Base-by-base conservation (phyloP, 2,329 filamentous ascomycete genomes). In the Cercospora sp. region DNA sequence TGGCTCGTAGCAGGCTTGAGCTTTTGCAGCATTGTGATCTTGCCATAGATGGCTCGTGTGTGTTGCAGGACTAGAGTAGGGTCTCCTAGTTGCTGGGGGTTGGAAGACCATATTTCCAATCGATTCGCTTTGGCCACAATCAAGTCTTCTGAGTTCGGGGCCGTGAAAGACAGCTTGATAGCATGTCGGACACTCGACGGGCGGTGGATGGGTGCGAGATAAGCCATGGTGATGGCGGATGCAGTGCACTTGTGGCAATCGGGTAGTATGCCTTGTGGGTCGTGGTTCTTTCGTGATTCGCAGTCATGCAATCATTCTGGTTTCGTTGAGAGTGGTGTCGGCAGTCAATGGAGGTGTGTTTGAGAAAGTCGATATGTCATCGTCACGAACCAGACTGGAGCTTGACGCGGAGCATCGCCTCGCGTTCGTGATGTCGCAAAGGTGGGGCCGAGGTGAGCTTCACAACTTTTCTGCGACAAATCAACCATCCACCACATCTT, bases 161-260 rank as follows among this genome's bases (percentile, higher is more conserved):
- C 86, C 62, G 97, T 83, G 74, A 98, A 90, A 74, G 88, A 89
- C 69, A 94, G 86, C 77, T 90, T 92, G 72, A 98, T 80, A 13
- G 94, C 94, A 86, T 97, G 91, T 65, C 94, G 89, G 71, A 97
- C 89, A 82, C 93, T 97, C 79, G 92, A 97, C 26, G 95, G 91
- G 75, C 90, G 87, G 80, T 99, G 95, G 66, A 99, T 95, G 45
- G 95, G 94, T 69, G 93, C 93, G 76, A 99, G 84, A 80, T 98
- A 99, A 63, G 95, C 91, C 95, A 99, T 99, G 68, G 40, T 59
- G 65, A 42, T 30, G 64, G 65, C 60, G 48, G 66, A 23, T 36
- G 28, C 20, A n/a, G 23, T 59, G 48, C 23, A 51, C 26, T 64
- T 23, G 65, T 45, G 48, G 30, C 42, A 62, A 57, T 58, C 18